A percentile compares a stretch with the other conserved stretches of the same genome.
Conservation (phyloP, 1,139 yeast species). For the Yamadazyma spencermartinsiae region DNA sequence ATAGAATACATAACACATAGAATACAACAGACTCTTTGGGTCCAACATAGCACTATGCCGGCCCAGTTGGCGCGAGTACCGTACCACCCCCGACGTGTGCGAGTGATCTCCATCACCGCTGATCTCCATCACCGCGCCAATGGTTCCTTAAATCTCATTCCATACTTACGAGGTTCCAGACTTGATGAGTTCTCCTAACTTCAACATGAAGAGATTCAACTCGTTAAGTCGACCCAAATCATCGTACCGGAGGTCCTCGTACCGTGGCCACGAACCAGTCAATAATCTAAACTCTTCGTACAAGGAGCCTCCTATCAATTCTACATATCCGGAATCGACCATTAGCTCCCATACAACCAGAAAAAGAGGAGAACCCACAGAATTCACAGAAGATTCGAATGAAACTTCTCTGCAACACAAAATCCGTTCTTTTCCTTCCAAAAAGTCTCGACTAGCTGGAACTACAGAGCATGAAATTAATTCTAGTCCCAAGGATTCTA, state of each 20-base stretch:
- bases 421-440: too few species aligned
- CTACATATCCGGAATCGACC: not conserved
- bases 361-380: not conserved
- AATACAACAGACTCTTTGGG: not conserved
- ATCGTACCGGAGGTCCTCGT: not conserved
- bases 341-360: not conserved
- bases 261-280: not conserved
- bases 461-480: too few species aligned
- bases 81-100: not conserved
- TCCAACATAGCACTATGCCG: not conserved
- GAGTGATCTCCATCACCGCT: too few species aligned
- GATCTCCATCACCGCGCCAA: too few species aligned
- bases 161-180: too few species aligned
- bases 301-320: not conserved
- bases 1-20: not conserved
- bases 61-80: not conserved
- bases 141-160: too few species aligned
- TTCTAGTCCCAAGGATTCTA: too few species aligned
- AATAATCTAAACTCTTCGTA: not conserved
- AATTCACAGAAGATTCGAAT: not conserved
- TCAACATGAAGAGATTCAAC: not conserved
- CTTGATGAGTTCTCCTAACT: not conserved
- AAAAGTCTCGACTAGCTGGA: too few species aligned
- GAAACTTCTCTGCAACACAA: not conserved
- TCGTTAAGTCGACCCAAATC: constrained; percentile 1